phyloP scores from a whole-genome alignment of 78 protist genomes.

The Dictyostelium firmibasis region DNA sequence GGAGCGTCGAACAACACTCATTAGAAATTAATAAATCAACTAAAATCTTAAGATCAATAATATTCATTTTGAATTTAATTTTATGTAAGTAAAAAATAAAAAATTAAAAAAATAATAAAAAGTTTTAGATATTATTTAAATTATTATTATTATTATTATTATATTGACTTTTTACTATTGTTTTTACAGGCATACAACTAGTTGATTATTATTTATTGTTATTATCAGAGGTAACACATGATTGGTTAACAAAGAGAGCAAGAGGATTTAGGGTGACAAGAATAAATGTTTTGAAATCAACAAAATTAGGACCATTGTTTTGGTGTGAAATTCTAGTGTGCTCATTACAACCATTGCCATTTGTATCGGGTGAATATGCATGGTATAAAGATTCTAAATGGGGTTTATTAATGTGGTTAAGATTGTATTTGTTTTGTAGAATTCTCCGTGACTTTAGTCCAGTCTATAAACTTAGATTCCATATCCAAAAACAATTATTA shows the following conservation, averaged over 20 bases:
- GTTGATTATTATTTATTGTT: slow-evolving; percentile 57
- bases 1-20: background rate
- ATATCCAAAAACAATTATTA: background rate
- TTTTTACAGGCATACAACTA: slow-evolving; percentile 16
- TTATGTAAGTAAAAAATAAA: slow-evolving; percentile 30
- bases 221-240: slow-evolving; percentile 61
- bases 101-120: too few relatives aligned
- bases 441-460: slow-evolving; percentile 48
- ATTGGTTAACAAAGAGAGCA: slow-evolving; percentile 80
- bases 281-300: slow-evolving; percentile 48
- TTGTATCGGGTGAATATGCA: background rate
- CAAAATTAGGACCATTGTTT: slow-evolving; percentile 60
- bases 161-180: too few relatives aligned
- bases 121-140: too few relatives aligned
- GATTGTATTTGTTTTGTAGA: slow-evolving; percentile 44
- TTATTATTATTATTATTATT: too few relatives aligned
- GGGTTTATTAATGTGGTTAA: slow-evolving; percentile 74
- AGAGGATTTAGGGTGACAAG: slow-evolving; percentile 73
- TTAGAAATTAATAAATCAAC: slow-evolving; percentile 9
- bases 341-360: slow-evolving; percentile 39
- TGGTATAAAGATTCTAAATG: slow-evolving; percentile 67
- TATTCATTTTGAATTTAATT: slow-evolving; percentile 9
- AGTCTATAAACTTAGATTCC: slow-evolving; percentile 14
- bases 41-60: slow-evolving; percentile 13
- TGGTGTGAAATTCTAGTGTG: slow-evolving; percentile 35